These are phyloP conservation scores for Rhizoctonia solani DNA, from an alignment of 1,284 basidiomycete genomes.

Conservation along the genomic window DNA sequence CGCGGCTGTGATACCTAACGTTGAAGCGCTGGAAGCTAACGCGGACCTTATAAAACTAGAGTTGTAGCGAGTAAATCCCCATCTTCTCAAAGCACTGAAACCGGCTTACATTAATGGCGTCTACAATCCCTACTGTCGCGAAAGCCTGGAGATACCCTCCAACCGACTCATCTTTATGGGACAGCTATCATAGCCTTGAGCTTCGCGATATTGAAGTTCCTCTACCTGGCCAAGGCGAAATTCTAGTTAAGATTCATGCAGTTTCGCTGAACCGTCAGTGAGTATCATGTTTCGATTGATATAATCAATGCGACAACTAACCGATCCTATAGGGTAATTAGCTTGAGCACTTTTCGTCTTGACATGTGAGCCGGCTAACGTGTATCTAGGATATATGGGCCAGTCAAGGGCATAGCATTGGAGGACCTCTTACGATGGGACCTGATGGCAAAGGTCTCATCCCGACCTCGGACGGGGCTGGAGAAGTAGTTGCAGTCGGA, in stretches of 20 bases:
- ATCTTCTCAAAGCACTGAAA: too few species aligned
- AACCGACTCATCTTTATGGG: background rate
- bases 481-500: constrained; percentile 62
- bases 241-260: constrained; percentile 17
- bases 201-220: constrained; percentile 1
- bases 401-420: background rate
- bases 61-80: too few species aligned
- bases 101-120: too few species aligned
- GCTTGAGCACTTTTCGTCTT: background rate
- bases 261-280: constrained; percentile 3
- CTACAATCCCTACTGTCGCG: background rate
- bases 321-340: constrained; percentile 1
- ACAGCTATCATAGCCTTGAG: too few species aligned
- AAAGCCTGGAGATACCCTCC: constrained; percentile 10
- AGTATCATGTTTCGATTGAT: too few species aligned
- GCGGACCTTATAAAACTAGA: too few species aligned
- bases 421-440: background rate
- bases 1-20: too few species aligned
- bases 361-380: background rate
- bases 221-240: constrained; percentile 1
- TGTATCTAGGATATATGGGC: constrained; percentile 3
- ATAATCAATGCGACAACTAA: too few species aligned
- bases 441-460: constrained; percentile 42
- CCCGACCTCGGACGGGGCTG: constrained; percentile 65
- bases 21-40: too few species aligned